A percentile compares a stretch with the other conserved stretches of the same genome.
These are phyloP conservation scores for Exophiala mesophila DNA, from an alignment of 2,329 filamentous ascomycete species.

Conservation along the genomic window DNA sequence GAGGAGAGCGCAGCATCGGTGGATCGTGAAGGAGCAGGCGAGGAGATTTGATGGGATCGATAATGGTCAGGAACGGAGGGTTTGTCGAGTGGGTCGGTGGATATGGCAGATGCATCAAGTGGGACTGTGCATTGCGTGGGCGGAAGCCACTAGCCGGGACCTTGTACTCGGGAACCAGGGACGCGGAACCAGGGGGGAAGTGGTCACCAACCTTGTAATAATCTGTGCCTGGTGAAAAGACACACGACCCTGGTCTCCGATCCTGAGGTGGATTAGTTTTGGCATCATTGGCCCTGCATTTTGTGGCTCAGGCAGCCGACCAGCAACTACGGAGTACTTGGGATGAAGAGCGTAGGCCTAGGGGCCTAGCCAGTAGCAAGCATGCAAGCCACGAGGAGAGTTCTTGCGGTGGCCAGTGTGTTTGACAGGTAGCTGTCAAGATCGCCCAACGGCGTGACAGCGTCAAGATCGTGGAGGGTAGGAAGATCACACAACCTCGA, in stretches of 20 bases:
- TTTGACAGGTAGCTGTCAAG: too few species aligned
- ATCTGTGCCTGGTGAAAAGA: too few species aligned
- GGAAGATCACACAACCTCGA: too few species aligned
- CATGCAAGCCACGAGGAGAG: not conserved
- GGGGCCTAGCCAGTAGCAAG: too few species aligned
- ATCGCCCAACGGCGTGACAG: too few species aligned
- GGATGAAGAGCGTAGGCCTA: too few species aligned
- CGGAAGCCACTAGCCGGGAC: slow-evolving; percentile 21
- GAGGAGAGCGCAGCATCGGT: too few species aligned
- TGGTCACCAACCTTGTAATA: slow-evolving; percentile 7
- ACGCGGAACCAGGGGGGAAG: slow-evolving; percentile 9
- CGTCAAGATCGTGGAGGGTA: too few species aligned
- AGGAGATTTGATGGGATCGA: slow-evolving; percentile 23
- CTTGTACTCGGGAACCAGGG: slow-evolving; percentile 19
- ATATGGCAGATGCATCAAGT: slow-evolving; percentile 6
- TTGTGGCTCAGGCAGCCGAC: not conserved
- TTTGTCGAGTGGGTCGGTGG: slow-evolving; percentile 8
- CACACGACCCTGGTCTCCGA: slow-evolving; percentile 15
- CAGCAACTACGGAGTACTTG: too few species aligned
- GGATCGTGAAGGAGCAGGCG: slow-evolving; percentile 22
- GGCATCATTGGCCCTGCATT: not conserved
- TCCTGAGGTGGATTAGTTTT: slow-evolving; percentile 12
- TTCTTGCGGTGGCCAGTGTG: not conserved
- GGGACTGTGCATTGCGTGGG: slow-evolving; percentile 14
- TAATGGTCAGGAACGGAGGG: slow-evolving; percentile 20